Percentiles rank a stretch among this genome's conserved stretches.
These are phyloP conservation scores for Tricholoma matsutake DNA, from an alignment of 768 basidiomycete species.

Conservation along the genomic window DNA sequence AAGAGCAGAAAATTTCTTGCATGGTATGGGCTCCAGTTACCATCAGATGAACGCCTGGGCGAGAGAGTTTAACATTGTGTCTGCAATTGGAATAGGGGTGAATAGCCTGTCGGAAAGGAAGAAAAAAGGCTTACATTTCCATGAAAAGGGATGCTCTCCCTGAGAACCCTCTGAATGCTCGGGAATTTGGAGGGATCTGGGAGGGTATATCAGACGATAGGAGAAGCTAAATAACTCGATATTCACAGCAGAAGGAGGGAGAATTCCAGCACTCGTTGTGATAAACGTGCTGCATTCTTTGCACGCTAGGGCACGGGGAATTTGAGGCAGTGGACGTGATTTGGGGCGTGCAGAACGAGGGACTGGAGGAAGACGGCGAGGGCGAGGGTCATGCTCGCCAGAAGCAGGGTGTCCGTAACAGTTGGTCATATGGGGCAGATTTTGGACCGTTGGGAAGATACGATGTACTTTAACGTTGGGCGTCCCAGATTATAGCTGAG, in stretches of 20 bases:
- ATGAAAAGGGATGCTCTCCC: slow-evolving; percentile 60
- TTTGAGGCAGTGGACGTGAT: slow-evolving; percentile 47
- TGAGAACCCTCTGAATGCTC: slow-evolving; percentile 51
- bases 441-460: neutral
- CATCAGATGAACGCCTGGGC: slow-evolving; percentile 55
- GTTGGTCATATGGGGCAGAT: slow-evolving; percentile 13
- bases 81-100: slow-evolving; percentile 24
- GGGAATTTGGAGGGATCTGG: slow-evolving; percentile 43
- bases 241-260: slow-evolving; percentile 40
- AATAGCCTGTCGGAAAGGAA: neutral
- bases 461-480: neutral
- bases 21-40: slow-evolving; percentile 61
- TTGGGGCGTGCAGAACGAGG: slow-evolving; percentile 17
- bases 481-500: neutral
- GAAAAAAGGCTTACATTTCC: slow-evolving; percentile 40
- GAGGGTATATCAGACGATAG: neutral
- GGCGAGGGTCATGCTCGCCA: slow-evolving; percentile 11
- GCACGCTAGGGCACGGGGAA: slow-evolving; percentile 45
- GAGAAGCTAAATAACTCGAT: neutral
- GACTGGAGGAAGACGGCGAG: slow-evolving; percentile 21
- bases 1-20: slow-evolving; percentile 50
- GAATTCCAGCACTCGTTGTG: slow-evolving; percentile 40
- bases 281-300: slow-evolving; percentile 44
- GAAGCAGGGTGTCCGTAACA: slow-evolving; percentile 9
- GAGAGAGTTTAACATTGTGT: slow-evolving; percentile 43